A percentile compares a stretch with the other conserved stretches of the same genome.
Evolutionary conservation across 2,329 filamentous ascomycete species (phyloP).

Genomic region (Nakataea oryzae): DNA sequence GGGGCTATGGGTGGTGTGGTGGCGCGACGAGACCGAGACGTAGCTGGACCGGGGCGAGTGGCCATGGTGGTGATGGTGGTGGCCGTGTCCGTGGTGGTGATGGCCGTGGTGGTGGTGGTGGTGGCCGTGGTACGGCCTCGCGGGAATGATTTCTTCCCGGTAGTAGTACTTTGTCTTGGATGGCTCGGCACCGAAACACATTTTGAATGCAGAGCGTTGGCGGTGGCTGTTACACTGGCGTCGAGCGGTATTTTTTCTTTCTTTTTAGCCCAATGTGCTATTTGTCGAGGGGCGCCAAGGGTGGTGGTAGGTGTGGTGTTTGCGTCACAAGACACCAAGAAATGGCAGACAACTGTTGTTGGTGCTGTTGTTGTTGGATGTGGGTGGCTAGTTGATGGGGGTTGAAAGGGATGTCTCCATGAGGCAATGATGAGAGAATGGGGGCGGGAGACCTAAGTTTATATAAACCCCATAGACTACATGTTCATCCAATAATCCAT

Average conservation of each 20-base stretch:
- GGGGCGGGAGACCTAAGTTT: neutral
- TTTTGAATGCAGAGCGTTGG: constrained; percentile 16
- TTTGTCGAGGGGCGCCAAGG: too few species aligned
- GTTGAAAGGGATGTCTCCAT: too few species aligned
- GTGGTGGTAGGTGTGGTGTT: neutral
- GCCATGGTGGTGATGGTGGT: constrained; percentile 18
- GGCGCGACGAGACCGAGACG: constrained; percentile 24
- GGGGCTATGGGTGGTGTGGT: constrained; percentile 22
- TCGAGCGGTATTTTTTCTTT: too few species aligned
- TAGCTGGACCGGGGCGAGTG: constrained; percentile 7
- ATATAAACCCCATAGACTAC: neutral
- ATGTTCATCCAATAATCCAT: neutral
- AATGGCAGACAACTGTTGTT: neutral
- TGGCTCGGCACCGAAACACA: constrained; percentile 36
- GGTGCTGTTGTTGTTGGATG: too few species aligned
- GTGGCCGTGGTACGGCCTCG: constrained; percentile 15
- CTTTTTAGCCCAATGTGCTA: too few species aligned
- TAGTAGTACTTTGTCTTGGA: constrained; percentile 42
- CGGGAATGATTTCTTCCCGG: constrained; percentile 40
- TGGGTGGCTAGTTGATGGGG: too few species aligned
- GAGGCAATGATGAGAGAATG: too few species aligned
- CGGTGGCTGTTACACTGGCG: neutral
- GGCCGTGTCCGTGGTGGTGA: constrained; percentile 18
- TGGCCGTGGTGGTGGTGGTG: constrained; percentile 23
- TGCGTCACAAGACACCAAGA: neutral